Base-by-base conservation (phyloP, 495 filamentous ascomycete species). In the Cladorrhinum samala region DNA sequence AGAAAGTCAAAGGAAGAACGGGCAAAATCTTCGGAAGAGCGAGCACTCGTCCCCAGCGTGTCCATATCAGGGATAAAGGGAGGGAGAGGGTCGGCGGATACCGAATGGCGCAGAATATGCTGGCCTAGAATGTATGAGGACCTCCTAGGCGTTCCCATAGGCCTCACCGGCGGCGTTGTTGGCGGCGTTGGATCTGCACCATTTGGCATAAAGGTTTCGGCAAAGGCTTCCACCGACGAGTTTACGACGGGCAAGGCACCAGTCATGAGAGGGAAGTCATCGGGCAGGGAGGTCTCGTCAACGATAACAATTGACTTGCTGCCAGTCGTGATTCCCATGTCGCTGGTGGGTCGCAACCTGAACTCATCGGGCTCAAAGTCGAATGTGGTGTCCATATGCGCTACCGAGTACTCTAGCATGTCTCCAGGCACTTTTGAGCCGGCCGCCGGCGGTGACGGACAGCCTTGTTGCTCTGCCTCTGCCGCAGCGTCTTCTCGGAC, bases 261-360 rank as follows among this genome's bases (percentile, higher is more conserved):
- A 1, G 73, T 71, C 75, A 80, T 78, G 19, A 48, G 44, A 1
- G 74, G 73, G 16, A 66, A 68, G 20, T 68, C 71, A 11, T 56
- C 64, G 23, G 69, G 64, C 17, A 76, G 52, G 2, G 58, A 21
- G 3, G 83, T 85, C 49, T 85, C 86, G 62, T 96, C 87, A 14
- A 95, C 82, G 58, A 96, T 93, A 24, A 94, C 81, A 56, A 96
- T 93, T 0, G 89, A 94, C 56, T 87, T 80, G 67, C 88, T 94
- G 6, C 88, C 88, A 36, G 74, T 77, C 0, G 89, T 92, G 27
- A 94, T 73, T 24, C 76, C 83, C 47, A 64, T 65, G 51, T 78
- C 74, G 44, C 73, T 77, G 9, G 54, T 56, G 3, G 72, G 68
- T 14, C 70, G 62, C 11, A 59, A 49, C 21, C 68, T 57, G 4